Evolutionary conservation across 305 asterid genomes (phyloP).

Genomic region (Fraxinus paxiana): DNA sequence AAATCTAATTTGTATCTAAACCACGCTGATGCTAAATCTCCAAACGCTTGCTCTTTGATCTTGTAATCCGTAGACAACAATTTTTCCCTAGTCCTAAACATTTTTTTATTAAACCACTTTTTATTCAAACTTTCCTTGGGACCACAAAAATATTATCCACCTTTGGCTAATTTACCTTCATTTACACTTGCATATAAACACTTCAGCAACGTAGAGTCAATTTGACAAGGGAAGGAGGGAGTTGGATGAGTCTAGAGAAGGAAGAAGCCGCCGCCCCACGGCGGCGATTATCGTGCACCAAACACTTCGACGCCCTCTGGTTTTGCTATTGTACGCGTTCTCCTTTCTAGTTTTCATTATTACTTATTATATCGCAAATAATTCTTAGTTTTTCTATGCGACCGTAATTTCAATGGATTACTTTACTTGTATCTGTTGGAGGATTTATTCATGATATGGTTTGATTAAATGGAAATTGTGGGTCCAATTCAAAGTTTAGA

Average conservation of each 20-base stretch:
- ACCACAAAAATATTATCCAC: background rate
- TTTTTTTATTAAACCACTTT: background rate
- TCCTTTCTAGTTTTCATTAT: background rate
- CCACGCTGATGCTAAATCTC: background rate
- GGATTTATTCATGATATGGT: background rate
- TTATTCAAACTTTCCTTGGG: background rate
- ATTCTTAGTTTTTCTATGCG: background rate
- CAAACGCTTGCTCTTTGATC: background rate
- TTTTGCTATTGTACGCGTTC: constrained; percentile 64
- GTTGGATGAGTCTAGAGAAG: constrained; percentile 36
- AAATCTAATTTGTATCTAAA: too few relatives aligned
- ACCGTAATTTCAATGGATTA: background rate
- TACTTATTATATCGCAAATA: background rate
- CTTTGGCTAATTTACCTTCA: background rate
- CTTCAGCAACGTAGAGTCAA: background rate
- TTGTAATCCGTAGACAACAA: background rate
- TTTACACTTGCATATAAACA: background rate
- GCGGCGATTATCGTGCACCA: constrained; percentile 49
- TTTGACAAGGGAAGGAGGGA: background rate
- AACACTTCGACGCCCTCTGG: constrained; percentile 66
- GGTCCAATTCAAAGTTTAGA: background rate
- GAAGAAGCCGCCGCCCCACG: constrained; percentile 37
- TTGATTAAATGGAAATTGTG: background rate
- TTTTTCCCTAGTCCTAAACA: background rate
- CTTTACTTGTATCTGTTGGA: background rate